These are phyloP conservation scores for Ilyonectria destructans DNA, from an alignment of 2,329 filamentous ascomycete species.

Conservation along the genomic window DNA sequence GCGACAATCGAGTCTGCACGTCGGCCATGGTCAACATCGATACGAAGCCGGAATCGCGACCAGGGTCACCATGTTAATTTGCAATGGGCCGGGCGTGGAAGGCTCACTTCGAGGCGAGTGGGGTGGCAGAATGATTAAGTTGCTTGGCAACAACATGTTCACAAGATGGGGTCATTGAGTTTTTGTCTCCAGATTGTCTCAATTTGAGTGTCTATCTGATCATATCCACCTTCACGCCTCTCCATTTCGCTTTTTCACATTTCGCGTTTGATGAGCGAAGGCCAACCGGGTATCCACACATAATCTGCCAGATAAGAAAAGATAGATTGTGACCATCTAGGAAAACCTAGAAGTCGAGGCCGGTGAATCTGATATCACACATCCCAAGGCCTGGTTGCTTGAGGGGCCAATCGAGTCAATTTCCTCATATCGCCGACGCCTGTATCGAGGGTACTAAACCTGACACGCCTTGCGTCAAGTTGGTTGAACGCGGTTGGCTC, in stretches of 20 bases:
- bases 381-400: not conserved
- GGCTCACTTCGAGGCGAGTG: not conserved
- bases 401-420: not conserved
- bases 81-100: not conserved
- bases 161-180: constrained; percentile 1
- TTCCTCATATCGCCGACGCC: not conserved
- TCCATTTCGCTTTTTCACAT: constrained; percentile 7
- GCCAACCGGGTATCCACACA: not conserved
- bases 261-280: not conserved
- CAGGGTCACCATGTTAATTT: not conserved
- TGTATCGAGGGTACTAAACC: constrained; percentile 10
- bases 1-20: not conserved
- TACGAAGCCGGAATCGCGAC: not conserved
- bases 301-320: constrained; percentile 2
- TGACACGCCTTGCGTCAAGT: constrained; percentile 18
- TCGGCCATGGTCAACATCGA: too few relatives aligned
- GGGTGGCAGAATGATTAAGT: not conserved
- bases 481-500: constrained; percentile 20
- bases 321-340: not conserved
- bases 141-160: constrained; percentile 13
- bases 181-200: constrained; percentile 9
- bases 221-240: constrained; percentile 5
- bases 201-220: constrained; percentile 7
- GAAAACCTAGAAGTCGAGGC: not conserved
- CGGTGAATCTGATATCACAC: not conserved